phyloP scores from a whole-genome alignment of 208 protist genomes.

The Phytomonas francai region DNA sequence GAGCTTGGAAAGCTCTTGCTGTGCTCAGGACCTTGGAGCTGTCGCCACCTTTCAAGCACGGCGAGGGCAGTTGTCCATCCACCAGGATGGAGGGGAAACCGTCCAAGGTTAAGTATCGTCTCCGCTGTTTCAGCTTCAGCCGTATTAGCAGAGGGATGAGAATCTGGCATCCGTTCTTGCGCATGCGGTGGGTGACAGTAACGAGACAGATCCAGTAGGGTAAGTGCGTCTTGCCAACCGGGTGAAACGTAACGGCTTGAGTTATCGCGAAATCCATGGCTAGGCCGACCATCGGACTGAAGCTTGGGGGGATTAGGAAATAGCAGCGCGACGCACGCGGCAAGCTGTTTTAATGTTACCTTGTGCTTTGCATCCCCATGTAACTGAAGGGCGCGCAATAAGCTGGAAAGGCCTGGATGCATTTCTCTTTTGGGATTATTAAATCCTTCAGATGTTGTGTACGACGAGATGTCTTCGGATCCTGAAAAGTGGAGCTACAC shows the following conservation, averaged over 20 bases:
- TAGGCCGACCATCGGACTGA: not conserved
- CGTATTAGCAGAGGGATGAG: not conserved
- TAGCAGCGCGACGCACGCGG: not conserved
- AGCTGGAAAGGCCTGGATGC: not conserved
- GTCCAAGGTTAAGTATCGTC: not conserved
- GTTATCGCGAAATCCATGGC: not conserved
- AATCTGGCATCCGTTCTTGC: not conserved
- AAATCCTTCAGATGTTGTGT: not conserved
- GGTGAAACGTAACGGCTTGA: not conserved
- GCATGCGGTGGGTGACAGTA: not conserved
- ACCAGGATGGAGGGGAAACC: not conserved
- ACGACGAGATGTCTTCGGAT: not conserved
- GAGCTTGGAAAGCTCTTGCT: constrained; percentile 7
- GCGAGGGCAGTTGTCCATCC: not conserved
- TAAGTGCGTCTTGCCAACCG: not conserved
- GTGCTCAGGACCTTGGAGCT: not conserved
- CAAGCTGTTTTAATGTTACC: not conserved
- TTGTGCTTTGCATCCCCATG: not conserved
- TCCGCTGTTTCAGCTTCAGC: not conserved
- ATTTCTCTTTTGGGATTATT: not conserved
- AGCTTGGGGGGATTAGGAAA: not conserved
- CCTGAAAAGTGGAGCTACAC: not conserved
- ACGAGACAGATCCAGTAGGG: not conserved
- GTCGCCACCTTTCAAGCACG: not conserved
- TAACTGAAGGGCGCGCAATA: not conserved